Conservation (phyloP, 345 rosid genomes). For the Hibiscus trionum region DNA sequence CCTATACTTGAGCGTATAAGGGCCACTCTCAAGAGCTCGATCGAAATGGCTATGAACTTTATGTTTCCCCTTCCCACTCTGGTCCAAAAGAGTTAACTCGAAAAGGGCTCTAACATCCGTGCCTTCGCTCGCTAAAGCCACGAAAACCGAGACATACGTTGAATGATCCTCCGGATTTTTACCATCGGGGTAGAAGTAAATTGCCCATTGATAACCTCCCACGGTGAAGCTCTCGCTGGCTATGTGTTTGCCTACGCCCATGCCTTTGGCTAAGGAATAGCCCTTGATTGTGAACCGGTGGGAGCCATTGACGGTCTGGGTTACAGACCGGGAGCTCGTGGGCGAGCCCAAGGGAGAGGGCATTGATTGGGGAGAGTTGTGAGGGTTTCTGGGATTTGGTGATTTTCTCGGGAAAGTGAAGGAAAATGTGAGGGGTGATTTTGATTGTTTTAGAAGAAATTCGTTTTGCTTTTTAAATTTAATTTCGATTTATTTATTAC, state of each 20-base stretch:
- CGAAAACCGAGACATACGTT: constrained; percentile 74
- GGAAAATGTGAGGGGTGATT: not conserved
- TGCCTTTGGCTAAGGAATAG: constrained; percentile 79
- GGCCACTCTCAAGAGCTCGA: constrained; percentile 86
- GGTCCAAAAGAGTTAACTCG: constrained; percentile 74
- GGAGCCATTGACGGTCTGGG: constrained; percentile 84
- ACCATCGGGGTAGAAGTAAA: constrained; percentile 87
- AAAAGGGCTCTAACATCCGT: constrained; percentile 85
- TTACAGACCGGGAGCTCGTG: constrained; percentile 74
- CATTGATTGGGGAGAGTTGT: constrained; percentile 12
- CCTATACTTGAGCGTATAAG: constrained; percentile 84
- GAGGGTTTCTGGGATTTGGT: not conserved
- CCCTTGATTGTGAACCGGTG: constrained; percentile 80
- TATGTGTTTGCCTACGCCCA: constrained; percentile 88
- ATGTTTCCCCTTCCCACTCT: constrained; percentile 77
- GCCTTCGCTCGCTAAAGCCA: constrained; percentile 92
- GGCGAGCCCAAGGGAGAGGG: constrained; percentile 46
- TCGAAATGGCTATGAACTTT: constrained; percentile 90
- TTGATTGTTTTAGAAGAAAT: not conserved
- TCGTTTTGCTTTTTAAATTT: not conserved
- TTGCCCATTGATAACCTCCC: constrained; percentile 84
- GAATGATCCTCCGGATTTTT: constrained; percentile 83
- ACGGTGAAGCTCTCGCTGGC: constrained; percentile 84
- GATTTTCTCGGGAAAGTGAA: not conserved
- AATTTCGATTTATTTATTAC: not conserved